Evolutionary conservation across 2,329 filamentous ascomycete species (phyloP).

Genomic region (Pseudocercospora macadamiae): DNA sequence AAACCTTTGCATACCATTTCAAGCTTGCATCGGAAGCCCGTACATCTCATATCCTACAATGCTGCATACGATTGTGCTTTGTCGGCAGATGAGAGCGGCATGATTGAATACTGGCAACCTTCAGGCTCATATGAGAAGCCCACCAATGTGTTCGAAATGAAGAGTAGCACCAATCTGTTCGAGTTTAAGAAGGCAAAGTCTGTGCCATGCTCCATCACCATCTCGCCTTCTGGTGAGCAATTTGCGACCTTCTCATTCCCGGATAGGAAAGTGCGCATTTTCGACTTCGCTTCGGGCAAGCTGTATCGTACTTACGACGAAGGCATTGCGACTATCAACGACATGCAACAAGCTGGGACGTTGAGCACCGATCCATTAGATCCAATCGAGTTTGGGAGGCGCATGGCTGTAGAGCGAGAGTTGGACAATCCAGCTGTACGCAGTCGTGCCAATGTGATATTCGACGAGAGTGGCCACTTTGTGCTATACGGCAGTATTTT

Average conservation of each 20-base stretch:
- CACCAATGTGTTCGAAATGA: conserved; percentile 86
- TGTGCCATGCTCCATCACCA: conserved; percentile 75
- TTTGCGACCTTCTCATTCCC: conserved; percentile 91
- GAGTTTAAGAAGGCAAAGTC: conserved; percentile 96
- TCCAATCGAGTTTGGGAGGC: conserved; percentile 86
- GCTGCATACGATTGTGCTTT: conserved; percentile 85
- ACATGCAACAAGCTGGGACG: conserved; percentile 95
- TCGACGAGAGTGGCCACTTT: conserved; percentile 96
- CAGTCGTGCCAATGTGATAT: conserved; percentile 80
- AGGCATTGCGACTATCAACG: conserved; percentile 82
- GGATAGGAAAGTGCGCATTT: conserved; percentile 88
- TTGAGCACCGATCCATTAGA: conserved; percentile 75
- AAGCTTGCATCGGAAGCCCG: conserved; percentile 77
- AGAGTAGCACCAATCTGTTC: conserved; percentile 91
- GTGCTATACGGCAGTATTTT: conserved; percentile 90
- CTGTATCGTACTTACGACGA: conserved; percentile 93
- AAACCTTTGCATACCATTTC: conserved; percentile 76
- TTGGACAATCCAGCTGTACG: conserved; percentile 71
- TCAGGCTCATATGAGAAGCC: conserved; percentile 84
- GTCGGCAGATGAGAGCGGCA: conserved; percentile 84
- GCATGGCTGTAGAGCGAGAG: conserved; percentile 83
- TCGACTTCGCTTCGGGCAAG: conserved; percentile 88
- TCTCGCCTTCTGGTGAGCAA: conserved; percentile 83
- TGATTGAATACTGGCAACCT: conserved; percentile 96
- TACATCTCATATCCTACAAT: conserved; percentile 88